Evolutionary conservation across 202 grass and related monocot species (phyloP).

Genomic region (Elaeis oleifera): DNA sequence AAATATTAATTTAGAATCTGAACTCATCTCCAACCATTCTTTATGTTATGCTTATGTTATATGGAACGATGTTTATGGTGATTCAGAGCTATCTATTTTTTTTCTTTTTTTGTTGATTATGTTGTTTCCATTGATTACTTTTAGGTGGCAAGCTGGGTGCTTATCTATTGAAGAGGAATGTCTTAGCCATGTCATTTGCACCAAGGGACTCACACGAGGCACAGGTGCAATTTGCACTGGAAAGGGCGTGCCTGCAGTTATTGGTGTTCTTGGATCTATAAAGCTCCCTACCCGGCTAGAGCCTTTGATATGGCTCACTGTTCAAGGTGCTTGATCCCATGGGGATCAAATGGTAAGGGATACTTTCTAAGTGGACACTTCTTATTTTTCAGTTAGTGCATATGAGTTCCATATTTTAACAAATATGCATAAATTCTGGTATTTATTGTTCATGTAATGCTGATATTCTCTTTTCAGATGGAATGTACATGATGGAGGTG

Average conservation of each 20-base stretch:
- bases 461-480: constrained; percentile 42
- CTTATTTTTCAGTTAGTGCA: no score
- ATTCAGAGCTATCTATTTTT: no score
- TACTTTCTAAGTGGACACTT: background rate
- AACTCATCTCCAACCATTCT: no score
- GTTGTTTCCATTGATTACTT: constrained; percentile 21
- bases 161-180: constrained; percentile 76
- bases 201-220: constrained; percentile 72
- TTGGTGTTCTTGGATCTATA: constrained; percentile 79
- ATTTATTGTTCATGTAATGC: constrained; percentile 15
- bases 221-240: constrained; percentile 87
- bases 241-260: constrained; percentile 87
- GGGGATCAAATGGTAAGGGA: constrained; percentile 56
- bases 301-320: constrained; percentile 94
- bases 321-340: constrained; percentile 80
- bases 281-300: constrained; percentile 63
- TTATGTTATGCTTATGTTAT: no score
- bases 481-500: constrained; percentile 96
- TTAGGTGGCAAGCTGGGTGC: constrained; percentile 92
- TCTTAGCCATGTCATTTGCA: constrained; percentile 92
- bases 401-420: no score
- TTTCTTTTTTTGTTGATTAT: constrained; percentile 1
- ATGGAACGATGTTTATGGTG: no score
- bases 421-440: no score
- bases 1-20: background rate